These are phyloP conservation scores for Tubosaeta brunneosetosa DNA, from an alignment of 768 basidiomycete species.

Conservation along the genomic window DNA sequence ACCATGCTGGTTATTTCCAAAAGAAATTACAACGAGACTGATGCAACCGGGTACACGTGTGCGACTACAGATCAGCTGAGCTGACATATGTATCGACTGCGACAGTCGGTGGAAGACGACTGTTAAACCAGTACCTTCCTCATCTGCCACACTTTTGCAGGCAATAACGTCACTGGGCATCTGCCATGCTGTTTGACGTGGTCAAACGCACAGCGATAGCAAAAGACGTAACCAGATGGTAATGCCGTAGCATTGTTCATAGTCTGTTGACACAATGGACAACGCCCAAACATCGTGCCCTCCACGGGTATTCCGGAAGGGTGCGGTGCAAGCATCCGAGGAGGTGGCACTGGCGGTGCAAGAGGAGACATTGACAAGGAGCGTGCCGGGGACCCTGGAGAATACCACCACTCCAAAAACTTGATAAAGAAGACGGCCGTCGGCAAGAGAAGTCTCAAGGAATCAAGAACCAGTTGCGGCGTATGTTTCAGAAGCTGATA, in stretches of 20 bases:
- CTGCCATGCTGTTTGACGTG: conserved; percentile 70
- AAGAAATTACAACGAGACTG: conserved; percentile 10
- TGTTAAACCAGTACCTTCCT: conserved; percentile 76
- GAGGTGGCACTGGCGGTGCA: conserved; percentile 73
- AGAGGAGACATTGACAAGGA: conserved; percentile 57
- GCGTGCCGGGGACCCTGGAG: conserved; percentile 81
- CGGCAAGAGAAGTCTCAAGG: conserved; percentile 73
- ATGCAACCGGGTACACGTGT: conserved; percentile 20
- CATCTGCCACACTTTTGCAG: conserved; percentile 73
- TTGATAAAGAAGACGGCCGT: conserved; percentile 93
- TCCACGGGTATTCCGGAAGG: conserved; percentile 67
- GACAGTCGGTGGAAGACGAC: neutral
- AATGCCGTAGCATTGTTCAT: conserved; percentile 86
- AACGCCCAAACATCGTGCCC: conserved; percentile 66
- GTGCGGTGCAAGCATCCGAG: conserved; percentile 69
- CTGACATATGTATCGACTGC: neutral
- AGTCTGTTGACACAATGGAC: conserved; percentile 69
- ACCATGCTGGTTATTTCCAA: conserved; percentile 25
- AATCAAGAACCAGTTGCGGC: conserved; percentile 68
- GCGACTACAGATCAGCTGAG: neutral
- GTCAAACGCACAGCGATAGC: conserved; percentile 86
- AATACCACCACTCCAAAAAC: conserved; percentile 99
- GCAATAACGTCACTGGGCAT: conserved; percentile 86
- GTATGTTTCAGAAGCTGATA: conserved; percentile 46
- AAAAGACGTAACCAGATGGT: conserved; percentile 92